Evolutionary conservation across 768 basidiomycete species (phyloP).

Genomic region (Dentipellis sp.): DNA sequence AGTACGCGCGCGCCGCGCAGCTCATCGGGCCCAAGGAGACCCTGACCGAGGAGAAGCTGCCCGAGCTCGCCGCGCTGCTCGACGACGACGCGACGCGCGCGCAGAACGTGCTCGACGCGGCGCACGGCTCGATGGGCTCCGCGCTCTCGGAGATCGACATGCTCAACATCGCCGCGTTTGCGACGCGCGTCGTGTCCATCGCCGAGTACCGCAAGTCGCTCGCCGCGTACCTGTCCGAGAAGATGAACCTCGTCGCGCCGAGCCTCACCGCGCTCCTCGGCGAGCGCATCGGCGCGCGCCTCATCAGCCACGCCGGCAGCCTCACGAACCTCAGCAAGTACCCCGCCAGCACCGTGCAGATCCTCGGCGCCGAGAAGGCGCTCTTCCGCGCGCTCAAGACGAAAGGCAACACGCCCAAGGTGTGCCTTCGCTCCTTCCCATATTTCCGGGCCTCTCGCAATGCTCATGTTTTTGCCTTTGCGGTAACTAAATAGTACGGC

Average conservation of each 20-base stretch:
- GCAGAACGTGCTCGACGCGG: slow-evolving; percentile 91
- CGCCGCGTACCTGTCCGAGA: slow-evolving; percentile 81
- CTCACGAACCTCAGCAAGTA: slow-evolving; percentile 97
- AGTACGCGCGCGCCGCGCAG: slow-evolving; percentile 79
- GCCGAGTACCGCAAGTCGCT: slow-evolving; percentile 91
- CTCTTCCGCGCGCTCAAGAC: slow-evolving; percentile 96
- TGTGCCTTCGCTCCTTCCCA: slow-evolving; percentile 20
- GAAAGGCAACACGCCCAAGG: slow-evolving; percentile 97
- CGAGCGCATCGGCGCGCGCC: slow-evolving; percentile 83
- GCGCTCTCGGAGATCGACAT: slow-evolving; percentile 88
- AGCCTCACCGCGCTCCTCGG: slow-evolving; percentile 86
- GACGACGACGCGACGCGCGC: slow-evolving; percentile 82
- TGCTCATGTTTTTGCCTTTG: neutral
- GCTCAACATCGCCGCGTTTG: slow-evolving; percentile 91
- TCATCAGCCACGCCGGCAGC: slow-evolving; percentile 95
- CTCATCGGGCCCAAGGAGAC: slow-evolving; percentile 87
- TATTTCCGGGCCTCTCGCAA: neutral
- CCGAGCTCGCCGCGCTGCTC: slow-evolving; percentile 68
- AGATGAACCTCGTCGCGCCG: slow-evolving; percentile 97
- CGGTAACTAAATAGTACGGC: too few relatives aligned
- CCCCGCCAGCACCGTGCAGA: slow-evolving; percentile 96
- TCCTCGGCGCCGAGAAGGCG: slow-evolving; percentile 96
- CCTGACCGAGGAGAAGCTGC: slow-evolving; percentile 69
- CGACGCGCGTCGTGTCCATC: slow-evolving; percentile 81
- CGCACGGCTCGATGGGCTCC: slow-evolving; percentile 90